phyloP scores from a whole-genome alignment of 257 asterid genomes.

The Ilex aquifolium region DNA sequence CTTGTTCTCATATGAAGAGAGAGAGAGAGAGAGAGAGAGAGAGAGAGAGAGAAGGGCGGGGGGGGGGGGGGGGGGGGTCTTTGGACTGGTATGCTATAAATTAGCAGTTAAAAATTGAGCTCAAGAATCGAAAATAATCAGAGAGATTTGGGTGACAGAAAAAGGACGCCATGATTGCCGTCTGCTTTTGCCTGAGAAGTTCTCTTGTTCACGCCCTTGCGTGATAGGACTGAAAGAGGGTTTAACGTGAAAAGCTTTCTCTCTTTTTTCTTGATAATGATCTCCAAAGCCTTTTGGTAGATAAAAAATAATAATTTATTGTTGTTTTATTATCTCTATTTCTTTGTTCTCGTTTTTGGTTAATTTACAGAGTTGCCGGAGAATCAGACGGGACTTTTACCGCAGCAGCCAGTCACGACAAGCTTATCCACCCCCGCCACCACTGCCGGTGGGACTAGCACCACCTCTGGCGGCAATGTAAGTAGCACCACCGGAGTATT shows the following conservation, averaged over 20 bases:
- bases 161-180: conserved; percentile 47
- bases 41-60: no score
- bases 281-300: conserved; percentile 7
- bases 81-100: background rate
- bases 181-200: conserved; percentile 38
- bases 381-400: conserved; percentile 37
- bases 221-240: conserved; percentile 35
- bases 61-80: no score
- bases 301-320: no score
- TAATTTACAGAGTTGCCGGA: conserved; percentile 54
- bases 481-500: conserved; percentile 25
- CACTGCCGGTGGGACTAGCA: conserved; percentile 19
- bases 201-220: conserved; percentile 25
- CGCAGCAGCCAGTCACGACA: conserved; percentile 18
- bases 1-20: background rate
- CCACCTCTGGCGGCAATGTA: conserved; percentile 24
- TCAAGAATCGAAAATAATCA: conserved; percentile 17
- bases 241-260: conserved; percentile 16
- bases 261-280: conserved; percentile 18
- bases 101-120: conserved; percentile 2
- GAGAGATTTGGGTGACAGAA: conserved; percentile 12
- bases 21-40: no score
- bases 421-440: conserved; percentile 5
- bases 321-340: background rate
- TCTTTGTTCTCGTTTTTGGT: conserved; percentile 5